phyloP scores from a whole-genome alignment of 345 rosid species.

The Bruguiera sexangula region DNA sequence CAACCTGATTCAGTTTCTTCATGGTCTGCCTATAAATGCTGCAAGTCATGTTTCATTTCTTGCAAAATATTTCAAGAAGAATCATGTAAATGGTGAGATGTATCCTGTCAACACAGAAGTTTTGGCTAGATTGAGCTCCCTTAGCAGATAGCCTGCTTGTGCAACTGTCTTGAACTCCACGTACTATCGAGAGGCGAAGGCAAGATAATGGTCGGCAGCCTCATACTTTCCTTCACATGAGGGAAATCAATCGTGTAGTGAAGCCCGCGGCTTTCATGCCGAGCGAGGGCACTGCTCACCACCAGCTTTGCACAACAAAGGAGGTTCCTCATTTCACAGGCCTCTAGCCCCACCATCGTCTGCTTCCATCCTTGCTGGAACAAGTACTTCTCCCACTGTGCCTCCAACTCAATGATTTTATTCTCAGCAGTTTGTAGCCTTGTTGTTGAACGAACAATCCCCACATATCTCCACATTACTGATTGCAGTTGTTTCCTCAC shows the following conservation, averaged over 20 bases:
- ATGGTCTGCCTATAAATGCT: not conserved
- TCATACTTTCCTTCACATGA: constrained; percentile 73
- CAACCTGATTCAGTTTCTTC: too few species aligned
- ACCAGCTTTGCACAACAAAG: constrained; percentile 92
- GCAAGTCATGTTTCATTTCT: constrained; percentile 8
- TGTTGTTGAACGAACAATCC: constrained; percentile 80
- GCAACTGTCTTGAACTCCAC: constrained; percentile 80
- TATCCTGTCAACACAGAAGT: not conserved
- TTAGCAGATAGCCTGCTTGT: constrained; percentile 16
- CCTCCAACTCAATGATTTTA: constrained; percentile 59
- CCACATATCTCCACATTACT: constrained; percentile 88
- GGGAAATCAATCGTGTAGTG: constrained; percentile 91
- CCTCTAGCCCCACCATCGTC: constrained; percentile 79
- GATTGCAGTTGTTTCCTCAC: constrained; percentile 78
- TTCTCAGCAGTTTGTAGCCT: constrained; percentile 58
- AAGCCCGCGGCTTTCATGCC: constrained; percentile 96
- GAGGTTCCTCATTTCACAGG: constrained; percentile 93
- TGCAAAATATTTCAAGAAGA: constrained; percentile 12
- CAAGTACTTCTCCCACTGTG: constrained; percentile 70
- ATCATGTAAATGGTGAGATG: not conserved
- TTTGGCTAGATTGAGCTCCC: constrained; percentile 9
- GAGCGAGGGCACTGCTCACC: constrained; percentile 77
- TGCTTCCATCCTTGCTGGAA: constrained; percentile 84
- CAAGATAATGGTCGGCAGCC: constrained; percentile 79
- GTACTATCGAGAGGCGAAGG: constrained; percentile 58